A percentile compares a stretch with the other conserved stretches of the same genome.
phyloP scores from a whole-genome alignment of 768 basidiomycete genomes.

The Dacryopinax primogenitus region DNA sequence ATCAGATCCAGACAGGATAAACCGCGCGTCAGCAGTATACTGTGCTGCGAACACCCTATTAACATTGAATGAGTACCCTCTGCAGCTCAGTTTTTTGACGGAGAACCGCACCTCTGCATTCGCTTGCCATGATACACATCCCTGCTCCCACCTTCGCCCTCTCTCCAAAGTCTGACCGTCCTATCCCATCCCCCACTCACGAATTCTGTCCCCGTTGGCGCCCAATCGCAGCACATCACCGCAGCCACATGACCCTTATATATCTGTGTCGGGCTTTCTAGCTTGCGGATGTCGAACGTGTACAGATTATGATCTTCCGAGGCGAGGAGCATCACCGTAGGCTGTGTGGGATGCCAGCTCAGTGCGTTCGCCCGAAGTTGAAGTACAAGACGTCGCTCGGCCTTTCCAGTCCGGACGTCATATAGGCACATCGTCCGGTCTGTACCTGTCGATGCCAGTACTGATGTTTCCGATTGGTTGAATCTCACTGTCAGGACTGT shows the following conservation, averaged over 20 bases:
- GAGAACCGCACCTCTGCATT: conserved; percentile 76
- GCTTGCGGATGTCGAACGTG: conserved; percentile 86
- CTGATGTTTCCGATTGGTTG: conserved; percentile 85
- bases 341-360: conserved; percentile 92
- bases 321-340: conserved; percentile 81
- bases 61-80: background rate
- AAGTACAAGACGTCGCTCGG: conserved; percentile 83
- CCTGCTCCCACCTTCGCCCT: conserved; percentile 62
- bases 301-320: conserved; percentile 98
- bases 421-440: conserved; percentile 94
- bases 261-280: conserved; percentile 71
- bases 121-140: conserved; percentile 98
- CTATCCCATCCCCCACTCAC: conserved; percentile 96
- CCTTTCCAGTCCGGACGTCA: conserved; percentile 93
- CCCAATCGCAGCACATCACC: conserved; percentile 96
- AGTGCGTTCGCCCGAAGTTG: conserved; percentile 83
- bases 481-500: conserved; percentile 80
- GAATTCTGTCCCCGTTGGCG: conserved; percentile 88
- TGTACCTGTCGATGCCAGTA: conserved; percentile 88
- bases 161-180: conserved; percentile 85
- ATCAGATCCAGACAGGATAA: conserved; percentile 81
- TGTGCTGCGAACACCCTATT: conserved; percentile 72
- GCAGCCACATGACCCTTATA: conserved; percentile 97
- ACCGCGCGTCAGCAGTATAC: conserved; percentile 83
- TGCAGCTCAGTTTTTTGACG: background rate